phyloP scores from a whole-genome alignment of 495 filamentous ascomycete species.

The Hypomontagnella monticulosa region DNA sequence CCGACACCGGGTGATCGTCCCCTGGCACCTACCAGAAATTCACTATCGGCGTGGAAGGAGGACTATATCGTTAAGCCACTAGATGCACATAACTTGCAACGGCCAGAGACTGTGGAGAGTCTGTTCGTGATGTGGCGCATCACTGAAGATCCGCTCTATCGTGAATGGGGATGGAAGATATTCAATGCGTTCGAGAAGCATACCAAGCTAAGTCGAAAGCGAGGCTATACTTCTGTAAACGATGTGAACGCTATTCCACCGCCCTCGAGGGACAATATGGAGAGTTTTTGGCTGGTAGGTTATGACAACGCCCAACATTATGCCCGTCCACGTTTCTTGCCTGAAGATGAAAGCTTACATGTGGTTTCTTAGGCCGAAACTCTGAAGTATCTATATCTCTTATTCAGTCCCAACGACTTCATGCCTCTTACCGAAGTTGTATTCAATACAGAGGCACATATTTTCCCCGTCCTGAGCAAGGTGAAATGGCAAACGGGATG shows the following conservation, averaged over 20 bases:
- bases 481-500: constrained; percentile 35
- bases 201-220: constrained; percentile 57
- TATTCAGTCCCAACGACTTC: constrained; percentile 72
- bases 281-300: constrained; percentile 78
- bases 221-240: constrained; percentile 72
- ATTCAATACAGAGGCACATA: constrained; percentile 83
- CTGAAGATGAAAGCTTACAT: constrained; percentile 15
- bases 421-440: constrained; percentile 75
- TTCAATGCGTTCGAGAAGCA: constrained; percentile 76
- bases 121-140: constrained; percentile 86
- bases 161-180: constrained; percentile 86
- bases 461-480: constrained; percentile 61
- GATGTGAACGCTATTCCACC: constrained; percentile 67
- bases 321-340: too few relatives aligned
- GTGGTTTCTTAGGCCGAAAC: constrained; percentile 69
- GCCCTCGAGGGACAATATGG: constrained; percentile 69
- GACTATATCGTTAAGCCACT: constrained; percentile 73
- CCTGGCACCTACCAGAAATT: constrained; percentile 10
- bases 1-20: constrained; percentile 47
- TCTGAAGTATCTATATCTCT: constrained; percentile 82
- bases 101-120: constrained; percentile 82
- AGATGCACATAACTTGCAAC: constrained; percentile 80
- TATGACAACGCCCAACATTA: neutral
- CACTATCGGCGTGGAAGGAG: constrained; percentile 43
- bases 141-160: constrained; percentile 77